Evolutionary conservation across 495 filamentous ascomycete species (phyloP).

Genomic region (Aspergillus indologenus): DNA sequence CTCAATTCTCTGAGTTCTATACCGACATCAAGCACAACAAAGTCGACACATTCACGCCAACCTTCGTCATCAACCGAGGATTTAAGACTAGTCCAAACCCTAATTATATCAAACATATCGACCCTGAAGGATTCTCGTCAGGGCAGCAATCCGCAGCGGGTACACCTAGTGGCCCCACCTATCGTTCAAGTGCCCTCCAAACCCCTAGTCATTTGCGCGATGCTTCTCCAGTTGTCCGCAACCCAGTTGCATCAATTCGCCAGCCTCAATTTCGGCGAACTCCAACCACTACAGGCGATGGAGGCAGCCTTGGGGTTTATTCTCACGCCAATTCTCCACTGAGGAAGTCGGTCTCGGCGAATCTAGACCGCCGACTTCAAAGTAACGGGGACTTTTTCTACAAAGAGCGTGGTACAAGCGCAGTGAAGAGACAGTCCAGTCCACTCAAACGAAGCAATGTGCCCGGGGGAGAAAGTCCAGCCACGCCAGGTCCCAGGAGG

Average conservation of each 20-base stretch:
- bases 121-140: conserved; percentile 59
- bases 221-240: conserved; percentile 48
- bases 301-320: conserved; percentile 78
- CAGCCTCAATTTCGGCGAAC: conserved; percentile 55
- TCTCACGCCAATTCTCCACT: conserved; percentile 78
- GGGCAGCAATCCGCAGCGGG: conserved; percentile 24
- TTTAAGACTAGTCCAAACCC: conserved; percentile 87
- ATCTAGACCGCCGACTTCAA: conserved; percentile 40
- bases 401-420: conserved; percentile 38
- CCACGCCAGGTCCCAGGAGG: conserved; percentile 29
- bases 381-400: conserved; percentile 38
- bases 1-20: conserved; percentile 57
- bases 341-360: conserved; percentile 56
- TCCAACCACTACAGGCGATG: conserved; percentile 52
- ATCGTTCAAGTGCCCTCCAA: conserved; percentile 31
- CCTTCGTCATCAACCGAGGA: conserved; percentile 71
- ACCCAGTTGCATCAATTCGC: conserved; percentile 47
- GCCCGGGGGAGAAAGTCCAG: conserved; percentile 30
- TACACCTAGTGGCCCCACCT: conserved; percentile 30
- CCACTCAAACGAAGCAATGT: conserved; percentile 44
- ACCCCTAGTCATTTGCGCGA: conserved; percentile 49
- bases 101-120: conserved; percentile 75
- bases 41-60: conserved; percentile 73
- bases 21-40: conserved; percentile 46
- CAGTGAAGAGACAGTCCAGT: conserved; percentile 38